These are phyloP conservation scores for Maudiozyma humilis DNA, from an alignment of 1,139 yeast species.

Conservation along the genomic window DNA sequence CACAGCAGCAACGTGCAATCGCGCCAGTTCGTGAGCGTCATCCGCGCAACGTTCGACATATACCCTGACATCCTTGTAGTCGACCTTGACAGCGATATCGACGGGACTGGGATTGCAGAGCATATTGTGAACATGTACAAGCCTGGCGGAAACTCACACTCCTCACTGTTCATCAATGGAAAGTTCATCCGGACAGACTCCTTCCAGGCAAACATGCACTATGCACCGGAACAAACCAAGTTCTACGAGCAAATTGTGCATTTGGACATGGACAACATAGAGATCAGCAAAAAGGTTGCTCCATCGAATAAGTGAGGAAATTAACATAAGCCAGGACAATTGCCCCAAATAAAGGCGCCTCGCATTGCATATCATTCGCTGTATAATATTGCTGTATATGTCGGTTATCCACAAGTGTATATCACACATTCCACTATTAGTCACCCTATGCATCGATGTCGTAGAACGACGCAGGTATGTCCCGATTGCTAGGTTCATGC, in stretches of 20 bases:
- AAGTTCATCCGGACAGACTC: constrained; percentile 18
- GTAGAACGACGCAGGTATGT: constrained; percentile 8
- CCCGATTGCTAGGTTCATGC: constrained; percentile 1
- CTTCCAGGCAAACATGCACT: constrained; percentile 13
- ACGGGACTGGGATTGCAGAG: constrained; percentile 46
- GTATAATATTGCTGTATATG: background rate
- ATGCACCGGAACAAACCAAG: constrained; percentile 11
- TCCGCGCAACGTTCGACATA: constrained; percentile 51
- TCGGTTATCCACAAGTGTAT: too few species aligned
- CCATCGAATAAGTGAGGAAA: constrained; percentile 25
- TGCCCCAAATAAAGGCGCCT: too few species aligned
- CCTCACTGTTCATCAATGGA: constrained; percentile 25
- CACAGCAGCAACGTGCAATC: constrained; percentile 5
- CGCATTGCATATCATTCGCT: too few species aligned
- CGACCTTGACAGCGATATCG: constrained; percentile 62
- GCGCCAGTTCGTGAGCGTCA: constrained; percentile 32
- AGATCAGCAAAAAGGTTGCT: constrained; percentile 13
- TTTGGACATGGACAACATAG: constrained; percentile 16
- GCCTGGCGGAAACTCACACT: constrained; percentile 8
- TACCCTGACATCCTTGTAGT: constrained; percentile 60
- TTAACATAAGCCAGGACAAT: too few species aligned
- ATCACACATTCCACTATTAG: too few species aligned
- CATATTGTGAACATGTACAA: constrained; percentile 31
- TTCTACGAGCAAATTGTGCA: constrained; percentile 14
- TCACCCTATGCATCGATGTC: constrained; percentile 24